Evolutionary conservation across 129 eudicot species (phyloP), one percentile per base, ranked within the genome.

Genomic region (Chrysanthemum makinoi): DNA sequence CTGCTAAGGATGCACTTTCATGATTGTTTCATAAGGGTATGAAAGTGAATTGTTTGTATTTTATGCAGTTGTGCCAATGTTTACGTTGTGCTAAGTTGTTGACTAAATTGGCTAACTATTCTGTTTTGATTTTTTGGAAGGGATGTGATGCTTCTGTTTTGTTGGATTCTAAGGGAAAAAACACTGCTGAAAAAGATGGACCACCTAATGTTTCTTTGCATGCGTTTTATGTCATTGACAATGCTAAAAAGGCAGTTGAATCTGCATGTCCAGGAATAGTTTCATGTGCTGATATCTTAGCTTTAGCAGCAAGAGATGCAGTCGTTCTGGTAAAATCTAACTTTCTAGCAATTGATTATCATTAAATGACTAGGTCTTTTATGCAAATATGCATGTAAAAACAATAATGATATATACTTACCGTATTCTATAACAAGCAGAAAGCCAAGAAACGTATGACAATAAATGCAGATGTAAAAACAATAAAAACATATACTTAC

Each of bases 1-100:
- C 49, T 66, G 57, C 71, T 66, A n/a, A 66, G 71, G 71, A 20
- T 66, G 71, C 71, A 66, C 57, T 66, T 66, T 44, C 71, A 66
- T 46, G 71, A 66, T 35, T 66, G 57, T 46, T 66, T 66, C 55
- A 66, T 66, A 47, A 47, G 71, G 71, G 71, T 65, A 65, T 1
- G 11, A 19, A 18, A 43, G 70, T 28, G 9, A 44, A 19, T 46
- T 19, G 35, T 18, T 65, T 26, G 18, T 65, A 16, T 64, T 65
- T 43, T 44, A 22, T 46, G 48, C 47, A 49, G 9, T 39, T 39
- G 44, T 39, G 10, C 6, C 44, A 7, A 39, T 39, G 44, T 65
- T 46, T 18, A 39, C 20, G 55, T 11, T 66, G 43, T 10, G 14
- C 22, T 7, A 20, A 18, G 46, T 66, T 66, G 70, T 66, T 46